A percentile compares a stretch with the other conserved stretches of the same genome.
phyloP scores from a whole-genome alignment of 1,284 basidiomycete species.

The Papiliotrema terrestris region DNA sequence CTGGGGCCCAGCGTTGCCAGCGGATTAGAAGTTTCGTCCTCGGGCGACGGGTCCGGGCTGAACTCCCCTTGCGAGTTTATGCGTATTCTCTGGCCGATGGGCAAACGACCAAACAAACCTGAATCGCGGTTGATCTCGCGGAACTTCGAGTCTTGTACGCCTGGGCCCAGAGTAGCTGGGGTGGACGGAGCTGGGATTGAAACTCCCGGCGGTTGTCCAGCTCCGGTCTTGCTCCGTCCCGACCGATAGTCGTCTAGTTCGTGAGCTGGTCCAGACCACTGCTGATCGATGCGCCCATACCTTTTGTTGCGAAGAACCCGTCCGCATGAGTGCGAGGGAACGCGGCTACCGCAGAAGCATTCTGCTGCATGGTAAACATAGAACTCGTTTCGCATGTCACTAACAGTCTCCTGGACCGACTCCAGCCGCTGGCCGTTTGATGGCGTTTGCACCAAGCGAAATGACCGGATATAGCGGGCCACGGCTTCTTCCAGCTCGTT shows the following conservation, averaged over 20 bases:
- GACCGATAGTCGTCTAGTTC: constrained; percentile 6
- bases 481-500: constrained; percentile 74
- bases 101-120: constrained; percentile 69
- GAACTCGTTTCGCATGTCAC: background rate
- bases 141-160: constrained; percentile 55
- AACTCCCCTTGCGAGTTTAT: constrained; percentile 57
- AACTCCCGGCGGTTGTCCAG: constrained; percentile 3
- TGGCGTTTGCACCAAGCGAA: constrained; percentile 41
- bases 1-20: background rate
- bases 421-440: constrained; percentile 3
- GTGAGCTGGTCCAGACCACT: background rate
- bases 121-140: constrained; percentile 66
- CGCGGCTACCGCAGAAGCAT: no score
- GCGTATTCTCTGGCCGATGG: constrained; percentile 61
- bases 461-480: constrained; percentile 69
- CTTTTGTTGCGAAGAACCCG: constrained; percentile 3
- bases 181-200: background rate
- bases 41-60: constrained; percentile 24
- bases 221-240: background rate
- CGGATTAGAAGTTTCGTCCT: constrained; percentile 4
- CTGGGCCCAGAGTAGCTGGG: background rate
- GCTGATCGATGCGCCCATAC: background rate
- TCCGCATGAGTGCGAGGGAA: background rate
- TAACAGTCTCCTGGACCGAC: background rate
- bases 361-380: no score